These are phyloP conservation scores for Pulveroboletus sp. DNA, from an alignment of 768 basidiomycete genomes.

Conservation along the genomic window DNA sequence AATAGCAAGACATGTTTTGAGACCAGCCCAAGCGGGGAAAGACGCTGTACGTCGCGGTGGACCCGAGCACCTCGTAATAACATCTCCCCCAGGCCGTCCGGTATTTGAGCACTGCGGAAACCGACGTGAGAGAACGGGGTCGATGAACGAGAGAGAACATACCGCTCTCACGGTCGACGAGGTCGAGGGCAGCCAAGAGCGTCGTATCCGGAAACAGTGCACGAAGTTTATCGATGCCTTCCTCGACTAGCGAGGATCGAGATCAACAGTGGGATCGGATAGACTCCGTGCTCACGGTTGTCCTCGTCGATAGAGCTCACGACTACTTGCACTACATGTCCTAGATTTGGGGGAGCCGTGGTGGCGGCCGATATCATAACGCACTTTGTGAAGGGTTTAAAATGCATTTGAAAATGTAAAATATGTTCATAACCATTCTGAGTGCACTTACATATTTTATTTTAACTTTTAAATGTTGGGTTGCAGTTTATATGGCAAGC, in stretches of 20 bases:
- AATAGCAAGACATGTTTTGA: constrained; percentile 48
- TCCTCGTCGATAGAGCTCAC: constrained; percentile 32
- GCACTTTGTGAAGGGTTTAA: background rate
- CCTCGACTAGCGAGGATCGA: constrained; percentile 38
- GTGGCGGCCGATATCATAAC: constrained; percentile 17
- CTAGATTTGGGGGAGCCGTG: constrained; percentile 11
- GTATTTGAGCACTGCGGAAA: constrained; percentile 54
- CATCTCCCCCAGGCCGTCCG: constrained; percentile 51
- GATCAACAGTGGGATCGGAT: background rate
- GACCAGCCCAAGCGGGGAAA: constrained; percentile 44
- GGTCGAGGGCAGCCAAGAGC: constrained; percentile 66
- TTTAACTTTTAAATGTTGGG: too few species aligned
- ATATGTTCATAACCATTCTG: too few species aligned
- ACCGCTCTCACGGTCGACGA: constrained; percentile 74
- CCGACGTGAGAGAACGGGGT: background rate
- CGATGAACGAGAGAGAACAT: constrained; percentile 11
- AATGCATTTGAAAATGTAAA: too few species aligned
- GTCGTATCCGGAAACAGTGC: constrained; percentile 59
- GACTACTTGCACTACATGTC: constrained; percentile 29
- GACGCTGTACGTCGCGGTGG: constrained; percentile 59
- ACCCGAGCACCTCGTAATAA: constrained; percentile 67
- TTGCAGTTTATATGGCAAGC: too few species aligned
- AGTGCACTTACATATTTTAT: too few species aligned
- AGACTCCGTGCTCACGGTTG: constrained; percentile 25
- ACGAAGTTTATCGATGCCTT: constrained; percentile 51